A percentile compares a stretch with the other conserved stretches of the same genome.
These are phyloP conservation scores for Cyclotella cryptica DNA, from an alignment of 108 stramenopile species.

Conservation along the genomic window DNA sequence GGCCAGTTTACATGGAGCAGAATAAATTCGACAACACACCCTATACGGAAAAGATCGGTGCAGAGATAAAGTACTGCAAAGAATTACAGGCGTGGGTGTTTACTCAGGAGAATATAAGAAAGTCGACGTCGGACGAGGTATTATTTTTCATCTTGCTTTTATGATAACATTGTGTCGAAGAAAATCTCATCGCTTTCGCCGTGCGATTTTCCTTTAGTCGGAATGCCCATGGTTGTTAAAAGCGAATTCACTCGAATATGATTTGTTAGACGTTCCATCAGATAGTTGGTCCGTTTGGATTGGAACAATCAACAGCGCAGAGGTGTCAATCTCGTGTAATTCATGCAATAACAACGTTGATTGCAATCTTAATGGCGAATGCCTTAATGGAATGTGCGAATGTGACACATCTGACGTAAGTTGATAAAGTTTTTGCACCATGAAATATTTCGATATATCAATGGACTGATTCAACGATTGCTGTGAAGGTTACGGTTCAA, in stretches of 20 bases:
- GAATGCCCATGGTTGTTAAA: neutral
- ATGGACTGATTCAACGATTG: too few species aligned
- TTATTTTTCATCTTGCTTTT: neutral
- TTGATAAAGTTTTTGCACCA: neutral
- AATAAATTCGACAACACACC: constrained; percentile 4
- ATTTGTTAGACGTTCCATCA: neutral
- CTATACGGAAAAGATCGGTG: neutral
- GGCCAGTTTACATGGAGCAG: constrained; percentile 4
- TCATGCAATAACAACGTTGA: neutral
- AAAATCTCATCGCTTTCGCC: neutral
- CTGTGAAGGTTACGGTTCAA: too few species aligned
- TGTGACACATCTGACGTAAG: neutral
- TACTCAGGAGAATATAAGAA: constrained; percentile 18
- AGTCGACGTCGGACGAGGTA: constrained; percentile 14
- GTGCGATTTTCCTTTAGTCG: neutral
- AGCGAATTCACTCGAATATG: constrained; percentile 2
- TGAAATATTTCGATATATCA: too few species aligned
- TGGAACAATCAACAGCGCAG: neutral
- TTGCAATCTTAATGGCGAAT: neutral
- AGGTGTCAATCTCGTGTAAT: neutral
- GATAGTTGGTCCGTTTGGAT: neutral
- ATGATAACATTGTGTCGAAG: neutral
- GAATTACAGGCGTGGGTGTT: constrained; percentile 19
- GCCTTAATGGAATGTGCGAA: neutral
- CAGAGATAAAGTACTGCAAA: constrained; percentile 27